These are phyloP conservation scores for Triticum monococcum DNA, from an alignment of 176 grass and related monocot species.

Conservation along the genomic window DNA sequence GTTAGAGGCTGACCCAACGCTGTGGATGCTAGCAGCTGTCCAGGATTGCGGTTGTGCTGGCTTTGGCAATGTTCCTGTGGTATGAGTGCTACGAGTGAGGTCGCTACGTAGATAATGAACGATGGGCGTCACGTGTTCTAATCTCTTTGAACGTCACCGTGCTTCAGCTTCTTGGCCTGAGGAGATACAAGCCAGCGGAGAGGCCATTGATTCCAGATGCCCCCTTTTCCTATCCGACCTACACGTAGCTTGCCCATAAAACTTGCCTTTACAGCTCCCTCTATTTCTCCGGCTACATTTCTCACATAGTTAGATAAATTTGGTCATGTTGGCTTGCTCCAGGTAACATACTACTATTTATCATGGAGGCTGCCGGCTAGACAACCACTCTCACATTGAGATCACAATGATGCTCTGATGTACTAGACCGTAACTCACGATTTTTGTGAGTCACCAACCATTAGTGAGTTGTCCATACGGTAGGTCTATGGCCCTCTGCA, in stretches of 20 bases:
- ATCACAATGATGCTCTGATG: background rate
- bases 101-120: background rate
- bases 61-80: background rate
- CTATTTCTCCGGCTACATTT: background rate
- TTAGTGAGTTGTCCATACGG: background rate
- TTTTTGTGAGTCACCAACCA: background rate
- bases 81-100: background rate
- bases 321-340: background rate
- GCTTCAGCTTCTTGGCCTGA: too few species aligned
- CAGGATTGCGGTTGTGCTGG: too few species aligned
- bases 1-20: too few species aligned
- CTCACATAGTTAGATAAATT: background rate
- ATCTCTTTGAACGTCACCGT: background rate
- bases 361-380: background rate
- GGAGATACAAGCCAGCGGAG: background rate
- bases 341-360: background rate
- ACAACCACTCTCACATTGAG: too few species aligned
- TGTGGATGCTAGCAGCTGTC: background rate
- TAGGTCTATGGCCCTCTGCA: too few species aligned
- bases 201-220: background rate
- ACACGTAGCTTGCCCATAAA: background rate
- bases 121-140: too few species aligned
- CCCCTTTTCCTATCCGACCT: background rate
- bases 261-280: background rate
- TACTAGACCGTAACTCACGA: background rate